Evolutionary conservation across 208 protist genomes (phyloP).

Genomic region (Crithidia expoeki): DNA sequence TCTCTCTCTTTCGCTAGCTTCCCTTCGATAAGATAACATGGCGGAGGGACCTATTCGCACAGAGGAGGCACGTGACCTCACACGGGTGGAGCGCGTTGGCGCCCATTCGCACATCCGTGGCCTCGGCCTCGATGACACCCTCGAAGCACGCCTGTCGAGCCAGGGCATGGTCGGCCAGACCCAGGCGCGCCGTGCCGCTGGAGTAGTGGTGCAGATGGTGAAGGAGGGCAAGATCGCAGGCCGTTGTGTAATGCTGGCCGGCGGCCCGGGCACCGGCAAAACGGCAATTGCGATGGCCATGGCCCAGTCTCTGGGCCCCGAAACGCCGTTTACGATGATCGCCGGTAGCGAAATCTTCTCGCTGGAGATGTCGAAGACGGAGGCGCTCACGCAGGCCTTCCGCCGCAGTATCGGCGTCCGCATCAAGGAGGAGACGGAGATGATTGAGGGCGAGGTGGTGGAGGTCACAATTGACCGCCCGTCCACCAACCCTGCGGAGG

Average conservation of each 20-base stretch:
- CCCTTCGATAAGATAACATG: slow-evolving; percentile 35
- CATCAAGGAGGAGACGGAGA: slow-evolving; percentile 99
- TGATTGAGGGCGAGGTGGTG: slow-evolving; percentile 99
- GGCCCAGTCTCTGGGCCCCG: slow-evolving; percentile 97
- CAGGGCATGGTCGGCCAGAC: slow-evolving; percentile 99
- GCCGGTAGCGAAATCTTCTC: slow-evolving; percentile 99
- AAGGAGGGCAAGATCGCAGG: slow-evolving; percentile 99
- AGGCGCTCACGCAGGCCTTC: slow-evolving; percentile 99
- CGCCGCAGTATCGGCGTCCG: slow-evolving; percentile 98
- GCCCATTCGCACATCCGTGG: slow-evolving; percentile 99
- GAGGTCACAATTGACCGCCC: slow-evolving; percentile 98
- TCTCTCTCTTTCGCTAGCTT: not conserved
- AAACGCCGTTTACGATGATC: slow-evolving; percentile 99
- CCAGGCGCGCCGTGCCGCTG: slow-evolving; percentile 90
- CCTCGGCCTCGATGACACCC: slow-evolving; percentile 98
- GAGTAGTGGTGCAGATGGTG: slow-evolving; percentile 98
- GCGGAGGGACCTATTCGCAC: slow-evolving; percentile 77
- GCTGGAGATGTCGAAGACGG: slow-evolving; percentile 99
- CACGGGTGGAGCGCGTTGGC: slow-evolving; percentile 96
- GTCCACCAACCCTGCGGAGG: slow-evolving; percentile 90
- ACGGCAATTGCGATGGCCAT: slow-evolving; percentile 99
- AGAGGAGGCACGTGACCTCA: slow-evolving; percentile 96
- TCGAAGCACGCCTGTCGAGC: slow-evolving; percentile 93
- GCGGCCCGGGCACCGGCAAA: slow-evolving; percentile 97
- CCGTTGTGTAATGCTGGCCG: slow-evolving; percentile 99